Percentiles rank a stretch among this genome's conserved stretches.
Evolutionary conservation across 331 rosid genomes (phyloP).

Genomic region (Cydonia oblonga): DNA sequence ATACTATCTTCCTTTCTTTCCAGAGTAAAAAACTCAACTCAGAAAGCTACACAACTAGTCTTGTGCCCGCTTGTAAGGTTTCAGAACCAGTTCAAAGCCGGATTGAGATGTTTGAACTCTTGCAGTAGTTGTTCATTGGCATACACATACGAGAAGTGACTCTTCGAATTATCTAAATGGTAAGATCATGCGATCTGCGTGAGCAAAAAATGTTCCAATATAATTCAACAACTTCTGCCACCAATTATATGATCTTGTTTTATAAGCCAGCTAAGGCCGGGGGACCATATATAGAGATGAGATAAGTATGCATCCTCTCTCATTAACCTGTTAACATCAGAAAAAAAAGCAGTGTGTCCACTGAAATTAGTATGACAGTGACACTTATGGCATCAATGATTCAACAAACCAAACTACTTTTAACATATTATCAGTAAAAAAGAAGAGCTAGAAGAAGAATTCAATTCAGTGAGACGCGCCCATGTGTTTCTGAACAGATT

Average conservation of each 20-base stretch:
- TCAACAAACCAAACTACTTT: background rate
- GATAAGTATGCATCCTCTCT: conserved; percentile 6
- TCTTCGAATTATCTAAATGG: background rate
- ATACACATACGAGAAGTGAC: background rate
- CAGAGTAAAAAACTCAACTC: conserved; percentile 3
- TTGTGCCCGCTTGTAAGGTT: background rate
- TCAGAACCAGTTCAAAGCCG: background rate
- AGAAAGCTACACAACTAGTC: background rate
- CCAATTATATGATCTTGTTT: background rate
- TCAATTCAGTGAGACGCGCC: background rate
- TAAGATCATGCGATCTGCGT: background rate
- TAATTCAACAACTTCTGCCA: conserved; percentile 8
- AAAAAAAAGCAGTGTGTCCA: conserved; percentile 2
- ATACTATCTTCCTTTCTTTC: background rate
- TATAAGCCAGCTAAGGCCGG: background rate
- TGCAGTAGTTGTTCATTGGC: background rate
- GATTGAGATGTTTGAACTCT: conserved; percentile 5
- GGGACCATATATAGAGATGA: background rate
- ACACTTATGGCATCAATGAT: conserved; percentile 23
- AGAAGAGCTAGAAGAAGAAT: background rate
- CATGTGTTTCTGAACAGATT: no score
- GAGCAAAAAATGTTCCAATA: background rate
- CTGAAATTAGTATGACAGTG: conserved; percentile 11
- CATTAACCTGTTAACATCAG: conserved; percentile 36
- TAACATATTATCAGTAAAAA: background rate